Percentiles rank a stretch among this genome's conserved stretches.
Evolutionary conservation across 1,284 basidiomycete species (phyloP).

Genomic region (Apiotrichum gamsii): DNA sequence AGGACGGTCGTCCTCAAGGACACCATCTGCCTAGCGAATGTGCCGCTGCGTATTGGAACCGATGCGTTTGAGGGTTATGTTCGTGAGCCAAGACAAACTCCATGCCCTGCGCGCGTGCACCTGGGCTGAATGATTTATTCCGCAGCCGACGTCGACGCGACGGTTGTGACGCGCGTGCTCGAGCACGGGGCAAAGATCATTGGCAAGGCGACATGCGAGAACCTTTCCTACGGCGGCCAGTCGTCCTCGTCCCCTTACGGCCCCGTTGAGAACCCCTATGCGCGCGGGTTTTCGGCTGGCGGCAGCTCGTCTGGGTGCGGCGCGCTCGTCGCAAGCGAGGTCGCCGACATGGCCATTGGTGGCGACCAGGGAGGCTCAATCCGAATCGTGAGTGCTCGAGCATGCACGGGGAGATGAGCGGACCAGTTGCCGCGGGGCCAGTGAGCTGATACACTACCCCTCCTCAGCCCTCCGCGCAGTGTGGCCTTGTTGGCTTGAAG

Average conservation of each 20-base stretch:
- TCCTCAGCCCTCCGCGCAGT: slow-evolving; percentile 44
- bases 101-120: no score
- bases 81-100: not conserved
- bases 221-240: not conserved
- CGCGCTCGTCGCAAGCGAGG: slow-evolving; percentile 44
- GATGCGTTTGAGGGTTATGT: slow-evolving; percentile 1
- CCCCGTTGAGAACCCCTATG: slow-evolving; percentile 49
- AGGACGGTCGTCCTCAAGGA: slow-evolving; percentile 30
- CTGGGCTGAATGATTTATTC: not conserved
- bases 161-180: slow-evolving; percentile 47
- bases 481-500: slow-evolving; percentile 50
- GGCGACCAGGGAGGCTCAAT: slow-evolving; percentile 53
- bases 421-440: no score
- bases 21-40: slow-evolving; percentile 19
- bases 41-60: slow-evolving; percentile 18
- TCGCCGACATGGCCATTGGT: slow-evolving; percentile 49
- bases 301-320: slow-evolving; percentile 49
- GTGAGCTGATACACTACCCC: not conserved
- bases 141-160: slow-evolving; percentile 41
- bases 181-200: slow-evolving; percentile 46
- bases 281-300: slow-evolving; percentile 47
- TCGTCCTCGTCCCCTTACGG: slow-evolving; percentile 36
- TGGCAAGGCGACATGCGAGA: slow-evolving; percentile 43
- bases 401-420: no score
- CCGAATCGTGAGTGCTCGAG: slow-evolving; percentile 33